Evolutionary conservation across 495 filamentous ascomycete genomes (phyloP), one percentile per base, ranked within the genome.

Genomic region (Rostrohypoxylon terebratum): DNA sequence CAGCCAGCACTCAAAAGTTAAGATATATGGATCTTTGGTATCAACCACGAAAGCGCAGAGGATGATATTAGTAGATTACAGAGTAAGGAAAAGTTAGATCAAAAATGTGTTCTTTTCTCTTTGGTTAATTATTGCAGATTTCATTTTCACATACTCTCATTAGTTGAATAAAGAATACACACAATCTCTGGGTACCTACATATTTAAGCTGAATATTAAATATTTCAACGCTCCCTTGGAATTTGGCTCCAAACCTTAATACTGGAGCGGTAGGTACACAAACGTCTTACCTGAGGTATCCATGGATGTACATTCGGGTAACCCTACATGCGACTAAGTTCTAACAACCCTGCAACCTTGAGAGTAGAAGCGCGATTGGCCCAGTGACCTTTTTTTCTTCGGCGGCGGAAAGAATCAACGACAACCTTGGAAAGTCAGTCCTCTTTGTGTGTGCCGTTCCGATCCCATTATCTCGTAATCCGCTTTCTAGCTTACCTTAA

Each of bases 371-470:
- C 40, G 34, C 62, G n/a, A 63, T 54, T 63, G 60, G 47, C 54
- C 60, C 34, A 54, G 58, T 68, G 55, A 68, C 65, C 65, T 60
- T 58, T 66, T 60, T 42, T 54, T 53, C 18, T 13, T 53, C 25
- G 34, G 44, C 21, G 44, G 45, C 53, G 54, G 58, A 28, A 48
- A 55, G n/a, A 7, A 14, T 55, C 66, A 62, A 68, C 66, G 66
- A 62, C 57, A 68, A 55, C 47, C 42, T 45, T 44, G 40, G 40
- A 44, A 44, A 28, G 28, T 28, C 28, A 44, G 40, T 44, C 61
- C 65, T 68, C 58, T 68, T 62, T 68, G 63, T 68, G 63, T 68
- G 58, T 47, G 48, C 23, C 47, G 66, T 18, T 62, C 47, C 66
- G 36, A 25, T 23, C 21, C 13, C 28, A 28, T 47, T 61, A 68